phyloP scores from a whole-genome alignment of 2,329 filamentous ascomycete genomes.

The Fusarium incarnatum region DNA sequence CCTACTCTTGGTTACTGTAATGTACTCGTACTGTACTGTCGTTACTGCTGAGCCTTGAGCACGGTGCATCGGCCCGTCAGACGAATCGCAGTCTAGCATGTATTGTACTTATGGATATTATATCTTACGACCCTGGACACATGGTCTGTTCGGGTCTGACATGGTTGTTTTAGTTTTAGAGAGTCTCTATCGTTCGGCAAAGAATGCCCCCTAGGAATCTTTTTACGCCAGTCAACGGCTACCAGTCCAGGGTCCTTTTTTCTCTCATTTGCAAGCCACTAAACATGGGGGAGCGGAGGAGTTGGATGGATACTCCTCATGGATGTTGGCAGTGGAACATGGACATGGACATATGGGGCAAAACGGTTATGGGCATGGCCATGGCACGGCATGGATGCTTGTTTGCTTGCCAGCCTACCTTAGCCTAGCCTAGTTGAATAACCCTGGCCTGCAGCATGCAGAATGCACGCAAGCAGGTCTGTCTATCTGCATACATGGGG shows the following conservation, averaged over 20 bases:
- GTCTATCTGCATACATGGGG: slow-evolving; percentile 15
- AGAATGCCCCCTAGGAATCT: slow-evolving; percentile 26
- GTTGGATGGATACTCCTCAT: slow-evolving; percentile 19
- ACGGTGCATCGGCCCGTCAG: slow-evolving; percentile 47
- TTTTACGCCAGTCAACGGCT: slow-evolving; percentile 20
- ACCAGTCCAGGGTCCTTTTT: slow-evolving; percentile 24
- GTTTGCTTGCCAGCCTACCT: neutral
- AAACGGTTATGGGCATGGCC: slow-evolving; percentile 26
- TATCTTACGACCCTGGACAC: slow-evolving; percentile 44
- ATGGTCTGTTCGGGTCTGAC: slow-evolving; percentile 48
- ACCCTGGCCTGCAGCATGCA: neutral
- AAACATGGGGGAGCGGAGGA: slow-evolving; percentile 17
- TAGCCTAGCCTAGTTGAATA: neutral
- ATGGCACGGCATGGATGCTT: slow-evolving; percentile 2
- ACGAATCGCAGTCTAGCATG: slow-evolving; percentile 35
- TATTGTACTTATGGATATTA: neutral
- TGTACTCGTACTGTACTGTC: neutral
- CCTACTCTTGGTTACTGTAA: neutral
- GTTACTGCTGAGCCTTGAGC: slow-evolving; percentile 31
- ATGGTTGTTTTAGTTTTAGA: slow-evolving; percentile 40
- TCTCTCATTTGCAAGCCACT: slow-evolving; percentile 14
- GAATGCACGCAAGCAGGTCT: neutral
- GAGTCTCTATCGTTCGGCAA: slow-evolving; percentile 6
- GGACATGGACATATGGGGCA: slow-evolving; percentile 24
- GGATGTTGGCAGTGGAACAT: slow-evolving; percentile 2